Evolutionary conservation across 345 rosid species (phyloP).

Genomic region (Brassica juncea): DNA sequence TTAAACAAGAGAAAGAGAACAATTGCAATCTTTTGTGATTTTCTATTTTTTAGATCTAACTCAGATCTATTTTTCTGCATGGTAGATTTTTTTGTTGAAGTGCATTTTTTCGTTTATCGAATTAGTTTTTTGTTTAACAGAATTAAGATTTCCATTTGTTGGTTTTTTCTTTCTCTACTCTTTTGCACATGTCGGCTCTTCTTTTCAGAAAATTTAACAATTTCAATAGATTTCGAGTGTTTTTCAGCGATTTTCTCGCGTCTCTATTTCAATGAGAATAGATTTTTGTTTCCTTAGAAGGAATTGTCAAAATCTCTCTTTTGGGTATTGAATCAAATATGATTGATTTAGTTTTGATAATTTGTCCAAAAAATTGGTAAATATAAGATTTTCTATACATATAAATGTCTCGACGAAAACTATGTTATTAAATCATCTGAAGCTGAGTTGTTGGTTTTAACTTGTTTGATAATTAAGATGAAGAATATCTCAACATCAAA

Average conservation of each 20-base stretch:
- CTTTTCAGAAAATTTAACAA: not conserved
- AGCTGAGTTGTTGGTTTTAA: not conserved
- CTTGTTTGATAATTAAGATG: not conserved
- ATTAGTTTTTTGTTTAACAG: not conserved
- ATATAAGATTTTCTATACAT: not conserved
- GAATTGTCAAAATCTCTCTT: not conserved
- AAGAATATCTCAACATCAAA: not conserved
- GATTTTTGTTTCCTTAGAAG: not conserved
- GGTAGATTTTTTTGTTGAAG: not conserved
- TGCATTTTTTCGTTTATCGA: no score
- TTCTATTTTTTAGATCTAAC: not conserved
- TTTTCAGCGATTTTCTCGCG: not conserved
- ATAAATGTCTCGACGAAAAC: not conserved
- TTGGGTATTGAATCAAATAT: not conserved
- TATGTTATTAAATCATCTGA: not conserved
- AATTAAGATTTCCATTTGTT: not conserved
- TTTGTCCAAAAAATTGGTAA: not conserved
- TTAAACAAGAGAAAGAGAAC: not conserved
- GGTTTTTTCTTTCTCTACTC: not conserved
- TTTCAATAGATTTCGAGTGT: not conserved
- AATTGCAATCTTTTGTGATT: not conserved
- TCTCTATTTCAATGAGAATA: not conserved
- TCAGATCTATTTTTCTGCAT: not conserved
- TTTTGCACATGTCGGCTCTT: not conserved
- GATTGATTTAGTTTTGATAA: not conserved